Evolutionary conservation across 768 basidiomycete genomes (phyloP).

Genomic region (Phlegmacium glaucopus): DNA sequence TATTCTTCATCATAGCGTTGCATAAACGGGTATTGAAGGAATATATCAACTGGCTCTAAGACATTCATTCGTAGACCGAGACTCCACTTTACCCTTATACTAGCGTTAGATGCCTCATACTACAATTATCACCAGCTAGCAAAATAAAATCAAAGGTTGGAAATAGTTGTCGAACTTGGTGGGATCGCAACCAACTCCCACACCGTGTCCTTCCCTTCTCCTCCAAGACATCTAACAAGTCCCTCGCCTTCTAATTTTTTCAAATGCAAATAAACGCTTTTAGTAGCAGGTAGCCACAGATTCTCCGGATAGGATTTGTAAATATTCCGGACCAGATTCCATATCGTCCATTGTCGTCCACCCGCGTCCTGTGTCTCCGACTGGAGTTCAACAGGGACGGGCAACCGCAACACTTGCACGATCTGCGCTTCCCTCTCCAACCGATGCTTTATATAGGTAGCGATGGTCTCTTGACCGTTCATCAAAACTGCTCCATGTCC

Average conservation of each 20-base stretch:
- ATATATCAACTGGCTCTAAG: too few relatives aligned
- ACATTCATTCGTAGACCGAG: too few relatives aligned
- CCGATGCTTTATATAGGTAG: constrained; percentile 76
- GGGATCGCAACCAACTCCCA: neutral
- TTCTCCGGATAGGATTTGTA: constrained; percentile 72
- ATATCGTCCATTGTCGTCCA: constrained; percentile 50
- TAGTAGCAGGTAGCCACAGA: constrained; percentile 71
- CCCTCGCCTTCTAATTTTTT: constrained; percentile 49
- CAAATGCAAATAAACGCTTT: constrained; percentile 67
- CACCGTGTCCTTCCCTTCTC: neutral
- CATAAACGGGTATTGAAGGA: too few relatives aligned
- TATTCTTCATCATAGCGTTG: too few relatives aligned
- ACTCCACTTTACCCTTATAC: too few relatives aligned
- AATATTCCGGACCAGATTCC: constrained; percentile 59
- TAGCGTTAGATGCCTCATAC: too few relatives aligned
- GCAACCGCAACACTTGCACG: constrained; percentile 41
- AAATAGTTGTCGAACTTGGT: neutral
- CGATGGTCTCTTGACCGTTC: constrained; percentile 59
- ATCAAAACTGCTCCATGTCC: constrained; percentile 82
- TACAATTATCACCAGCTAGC: too few relatives aligned
- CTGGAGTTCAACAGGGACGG: constrained; percentile 24
- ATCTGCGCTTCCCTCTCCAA: constrained; percentile 81
- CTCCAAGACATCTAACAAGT: neutral
- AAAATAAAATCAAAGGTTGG: neutral
- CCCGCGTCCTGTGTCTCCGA: constrained; percentile 1